Base-by-base conservation (phyloP, 1,139 yeast species). In the Nakaseomyces nivariensis region DNA sequence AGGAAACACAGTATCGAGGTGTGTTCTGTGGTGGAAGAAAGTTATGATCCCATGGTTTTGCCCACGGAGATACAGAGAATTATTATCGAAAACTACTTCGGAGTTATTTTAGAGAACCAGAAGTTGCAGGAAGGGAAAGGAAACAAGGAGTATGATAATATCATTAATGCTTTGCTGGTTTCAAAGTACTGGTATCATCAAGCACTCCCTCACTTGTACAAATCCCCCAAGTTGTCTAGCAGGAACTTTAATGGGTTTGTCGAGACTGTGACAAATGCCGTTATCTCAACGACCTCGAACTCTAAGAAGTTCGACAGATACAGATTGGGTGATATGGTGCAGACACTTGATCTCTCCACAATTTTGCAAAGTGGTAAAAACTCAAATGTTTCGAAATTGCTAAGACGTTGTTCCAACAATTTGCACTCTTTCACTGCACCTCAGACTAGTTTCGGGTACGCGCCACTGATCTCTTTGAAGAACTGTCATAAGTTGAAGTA, bases 361-460 rank as follows among this genome's bases (percentile, higher is more conserved):
- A 87, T 90, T 48, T 80, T 88, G 51, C 97, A 92, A 66, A 77
- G 88, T 43, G 97, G 97, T n/a, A 89, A 86, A 62, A 92, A 89
- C 67, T 92, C 97, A 1, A 85, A 75, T 65, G 90, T 92, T 24
- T 87, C 97, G 1, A 83, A 85, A 56, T 64, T 92, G 5, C 69
- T 92, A 51, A 78, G 95, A 60, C 72, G 96, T 45, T 85, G 96
- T 51, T 76, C 88, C 9, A 67, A 74, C 26, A 75, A 74, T 46
- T 68, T 92, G 48, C 75, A 79, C 55, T 71, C 73, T 10, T 89
- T 92, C 61, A 78, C 85, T 6, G 97, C 97, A 0, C 96, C 97
- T 1, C 97, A 90, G 62, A 84, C 97, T 36, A 85, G 95, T 69
- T 90, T 92, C 71, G 97, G 97, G 0, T 76, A 83, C 52, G 87